Percentiles rank a stretch among this genome's conserved stretches.
Evolutionary conservation across 2,329 filamentous ascomycete species (phyloP).

Genomic region (Purpureocillium takamizusanense): DNA sequence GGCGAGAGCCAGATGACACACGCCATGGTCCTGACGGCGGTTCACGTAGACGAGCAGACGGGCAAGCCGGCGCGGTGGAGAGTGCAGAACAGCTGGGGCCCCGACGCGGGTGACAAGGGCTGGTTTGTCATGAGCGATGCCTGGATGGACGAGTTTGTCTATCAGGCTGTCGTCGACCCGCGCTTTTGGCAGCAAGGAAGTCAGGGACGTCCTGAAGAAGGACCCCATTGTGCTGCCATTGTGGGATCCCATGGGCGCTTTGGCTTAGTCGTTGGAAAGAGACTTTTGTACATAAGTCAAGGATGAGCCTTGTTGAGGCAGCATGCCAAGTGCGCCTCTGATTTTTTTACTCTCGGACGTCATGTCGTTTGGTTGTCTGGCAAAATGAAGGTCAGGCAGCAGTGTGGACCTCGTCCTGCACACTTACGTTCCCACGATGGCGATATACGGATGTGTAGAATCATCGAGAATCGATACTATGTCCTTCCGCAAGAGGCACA

Average conservation of each 20-base stretch:
- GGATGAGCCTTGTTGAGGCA: not conserved
- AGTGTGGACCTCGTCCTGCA: too few species aligned
- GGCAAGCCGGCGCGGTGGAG: slow-evolving; percentile 67
- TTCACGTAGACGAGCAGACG: slow-evolving; percentile 59
- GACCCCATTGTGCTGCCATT: slow-evolving; percentile 62
- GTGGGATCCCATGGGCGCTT: slow-evolving; percentile 73
- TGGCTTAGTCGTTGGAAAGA: slow-evolving; percentile 50
- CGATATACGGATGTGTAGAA: too few species aligned
- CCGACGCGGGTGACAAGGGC: slow-evolving; percentile 60
- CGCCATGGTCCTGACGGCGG: slow-evolving; percentile 83
- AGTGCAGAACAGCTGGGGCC: slow-evolving; percentile 82
- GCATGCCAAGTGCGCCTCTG: too few species aligned
- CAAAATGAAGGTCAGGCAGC: too few species aligned
- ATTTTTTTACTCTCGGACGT: too few species aligned
- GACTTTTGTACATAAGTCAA: too few species aligned
- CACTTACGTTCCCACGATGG: too few species aligned
- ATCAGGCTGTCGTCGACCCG: slow-evolving; percentile 78
- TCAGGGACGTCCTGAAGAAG: slow-evolving; percentile 61
- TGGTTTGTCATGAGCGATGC: slow-evolving; percentile 85
- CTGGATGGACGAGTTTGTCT: slow-evolving; percentile 75
- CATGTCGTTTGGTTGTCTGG: too few species aligned
- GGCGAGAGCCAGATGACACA: slow-evolving; percentile 83
- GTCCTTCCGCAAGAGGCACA: too few species aligned
- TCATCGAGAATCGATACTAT: too few species aligned
- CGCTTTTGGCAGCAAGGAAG: slow-evolving; percentile 53